Base-by-base conservation (phyloP, 2,329 filamentous ascomycete species). In the Nannizziopsis barbatae region DNA sequence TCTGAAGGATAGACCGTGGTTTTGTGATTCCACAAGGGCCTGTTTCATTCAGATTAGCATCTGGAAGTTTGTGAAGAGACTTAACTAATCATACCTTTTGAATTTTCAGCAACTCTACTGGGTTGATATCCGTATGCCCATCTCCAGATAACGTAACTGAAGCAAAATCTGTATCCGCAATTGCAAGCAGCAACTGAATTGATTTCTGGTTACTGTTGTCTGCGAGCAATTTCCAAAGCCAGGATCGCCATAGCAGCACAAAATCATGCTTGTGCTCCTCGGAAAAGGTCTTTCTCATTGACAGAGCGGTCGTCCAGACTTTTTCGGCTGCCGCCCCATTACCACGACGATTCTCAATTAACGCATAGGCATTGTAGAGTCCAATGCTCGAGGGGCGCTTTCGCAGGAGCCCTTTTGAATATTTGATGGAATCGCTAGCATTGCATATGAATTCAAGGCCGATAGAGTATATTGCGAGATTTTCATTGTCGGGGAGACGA, bases 311-410 rank as follows among this genome's bases (percentile, higher is more conserved):
- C 1, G 72, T 62, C 57, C 90, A 76, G 0, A 92, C 80, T 45
- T 77, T 79, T 17, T 72, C 67, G 3, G 83, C 81, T 41, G 78
- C 69, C 0, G 76, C 71, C 1, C 60, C 55, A 18, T 83, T 81
- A 0, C 73, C 77, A 27, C 74, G 74, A 1, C 71, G 69, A 55
- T 67, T 73, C 63, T 94, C 86, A 2, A 87, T 77, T 11, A 86
- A 66, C 0, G 83, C 86, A 59, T 90, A 94, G 0, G 81, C 79
- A 55, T 87, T 84, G 65, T 93, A 95, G 0, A 95, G 69, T 11
- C 72, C 69, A 2, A 85, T 62, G 56, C 79, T 83, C 1, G 77
- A 71, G 0, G 80, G 71, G 48, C 78, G 76, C 42, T 73, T 73
- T 59, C 84, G 90, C n/a, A 95, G 65, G 0, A 94, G 68, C 5